phyloP scores from a whole-genome alignment of 768 basidiomycete species.

The Termitomyces sp. region DNA sequence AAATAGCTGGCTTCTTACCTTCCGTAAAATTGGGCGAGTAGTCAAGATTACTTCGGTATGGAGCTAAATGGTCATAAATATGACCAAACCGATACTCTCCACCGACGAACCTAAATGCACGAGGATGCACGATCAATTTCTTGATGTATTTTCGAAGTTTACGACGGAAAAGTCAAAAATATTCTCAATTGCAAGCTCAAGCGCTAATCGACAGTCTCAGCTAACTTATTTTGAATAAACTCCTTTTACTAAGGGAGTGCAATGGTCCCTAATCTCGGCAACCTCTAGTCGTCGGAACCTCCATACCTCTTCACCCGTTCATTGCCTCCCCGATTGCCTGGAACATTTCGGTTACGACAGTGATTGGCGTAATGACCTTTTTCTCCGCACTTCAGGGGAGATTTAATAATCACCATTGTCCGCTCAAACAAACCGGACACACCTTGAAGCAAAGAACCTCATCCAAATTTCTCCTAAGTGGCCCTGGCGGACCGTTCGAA shows the following conservation, averaged over 20 bases:
- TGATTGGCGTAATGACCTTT: constrained; percentile 96
- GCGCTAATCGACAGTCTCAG: too few relatives aligned
- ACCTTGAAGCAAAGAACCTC: constrained; percentile 90
- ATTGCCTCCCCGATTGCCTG: constrained; percentile 84
- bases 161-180: too few relatives aligned
- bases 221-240: too few relatives aligned
- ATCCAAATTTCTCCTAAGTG: constrained; percentile 69
- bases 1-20: neutral
- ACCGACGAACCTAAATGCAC: too few relatives aligned
- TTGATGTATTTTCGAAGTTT: too few relatives aligned
- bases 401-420: constrained; percentile 7
- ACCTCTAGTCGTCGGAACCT: constrained; percentile 14
- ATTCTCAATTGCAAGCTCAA: neutral
- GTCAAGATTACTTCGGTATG: neutral
- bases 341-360: constrained; percentile 87
- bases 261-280: neutral
- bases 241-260: neutral
- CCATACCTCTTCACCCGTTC: constrained; percentile 52
- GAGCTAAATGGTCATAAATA: neutral
- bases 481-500: constrained; percentile 27
- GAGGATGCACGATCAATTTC: too few relatives aligned
- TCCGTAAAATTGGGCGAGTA: neutral
- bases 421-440: constrained; percentile 16
- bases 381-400: constrained; percentile 67
- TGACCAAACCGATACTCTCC: neutral